A percentile compares a stretch with the other conserved stretches of the same genome.
Conservation (phyloP, 331 rosid genomes). For the Malus hybrid region DNA sequence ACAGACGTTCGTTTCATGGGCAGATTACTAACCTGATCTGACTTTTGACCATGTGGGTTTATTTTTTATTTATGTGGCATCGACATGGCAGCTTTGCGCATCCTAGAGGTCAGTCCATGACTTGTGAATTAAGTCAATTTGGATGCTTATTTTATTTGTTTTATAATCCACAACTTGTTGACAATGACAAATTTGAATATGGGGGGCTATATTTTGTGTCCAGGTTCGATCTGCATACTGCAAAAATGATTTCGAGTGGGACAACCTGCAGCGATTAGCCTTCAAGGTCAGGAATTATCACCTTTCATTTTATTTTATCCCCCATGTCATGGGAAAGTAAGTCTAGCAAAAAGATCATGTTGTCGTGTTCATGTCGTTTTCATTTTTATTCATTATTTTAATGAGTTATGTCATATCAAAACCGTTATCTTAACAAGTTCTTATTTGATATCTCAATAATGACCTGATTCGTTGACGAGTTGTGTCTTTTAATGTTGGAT, state of each 20-base stretch:
- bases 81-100: slow-evolving; percentile 53
- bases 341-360: too few relatives aligned
- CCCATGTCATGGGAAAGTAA: too few relatives aligned
- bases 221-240: slow-evolving; percentile 91
- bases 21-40: background rate
- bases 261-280: slow-evolving; percentile 63
- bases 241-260: slow-evolving; percentile 88
- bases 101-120: slow-evolving; percentile 62
- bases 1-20: background rate
- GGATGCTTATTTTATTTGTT: background rate
- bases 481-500: too few relatives aligned
- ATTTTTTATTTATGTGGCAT: background rate
- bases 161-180: background rate
- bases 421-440: too few relatives aligned
- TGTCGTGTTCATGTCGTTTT: too few relatives aligned
- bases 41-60: background rate
- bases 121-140: background rate
- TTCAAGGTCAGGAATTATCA: slow-evolving; percentile 33
- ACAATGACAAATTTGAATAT: background rate
- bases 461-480: too few relatives aligned
- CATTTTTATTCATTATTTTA: too few relatives aligned
- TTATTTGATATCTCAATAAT: too few relatives aligned
- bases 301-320: too few relatives aligned
- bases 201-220: background rate
- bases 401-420: too few relatives aligned